Conservation (phyloP, 768 basidiomycete genomes). For the Suillus decipiens region DNA sequence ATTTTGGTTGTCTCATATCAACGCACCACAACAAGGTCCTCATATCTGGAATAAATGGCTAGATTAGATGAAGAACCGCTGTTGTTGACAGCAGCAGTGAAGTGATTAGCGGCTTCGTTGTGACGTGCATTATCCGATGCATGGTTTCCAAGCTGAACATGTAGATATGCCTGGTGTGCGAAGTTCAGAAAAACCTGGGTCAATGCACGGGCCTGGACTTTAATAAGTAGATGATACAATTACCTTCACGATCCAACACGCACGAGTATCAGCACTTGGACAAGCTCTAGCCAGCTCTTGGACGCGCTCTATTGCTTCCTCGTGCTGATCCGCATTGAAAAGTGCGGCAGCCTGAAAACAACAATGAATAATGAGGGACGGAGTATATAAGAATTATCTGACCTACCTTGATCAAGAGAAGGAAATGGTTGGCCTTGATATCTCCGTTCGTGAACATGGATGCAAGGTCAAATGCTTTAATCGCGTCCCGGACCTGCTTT, state of each 20-base stretch:
- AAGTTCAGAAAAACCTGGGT: background rate
- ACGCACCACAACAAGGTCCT: slow-evolving; percentile 3
- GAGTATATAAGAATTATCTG: background rate
- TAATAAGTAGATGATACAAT: background rate
- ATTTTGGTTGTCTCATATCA: background rate
- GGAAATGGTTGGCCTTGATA: background rate
- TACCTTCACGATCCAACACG: background rate
- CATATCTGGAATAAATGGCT: background rate
- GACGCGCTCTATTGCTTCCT: background rate
- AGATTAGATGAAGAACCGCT: background rate
- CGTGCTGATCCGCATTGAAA: slow-evolving; percentile 1
- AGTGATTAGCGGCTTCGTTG: background rate
- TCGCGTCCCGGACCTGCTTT: slow-evolving; percentile 1
- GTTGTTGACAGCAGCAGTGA: background rate
- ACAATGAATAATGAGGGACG: background rate
- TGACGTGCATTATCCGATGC: background rate
- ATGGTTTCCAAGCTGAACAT: background rate
- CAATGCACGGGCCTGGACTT: background rate
- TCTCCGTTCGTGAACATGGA: background rate
- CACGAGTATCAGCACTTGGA: background rate
- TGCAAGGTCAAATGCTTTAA: background rate
- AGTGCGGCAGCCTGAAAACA: background rate
- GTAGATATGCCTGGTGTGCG: background rate
- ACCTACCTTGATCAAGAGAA: slow-evolving; percentile 1
- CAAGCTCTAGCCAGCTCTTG: slow-evolving; percentile 1